phyloP scores from a whole-genome alignment of 208 protist genomes.

The Acanthamoeba healyi region DNA sequence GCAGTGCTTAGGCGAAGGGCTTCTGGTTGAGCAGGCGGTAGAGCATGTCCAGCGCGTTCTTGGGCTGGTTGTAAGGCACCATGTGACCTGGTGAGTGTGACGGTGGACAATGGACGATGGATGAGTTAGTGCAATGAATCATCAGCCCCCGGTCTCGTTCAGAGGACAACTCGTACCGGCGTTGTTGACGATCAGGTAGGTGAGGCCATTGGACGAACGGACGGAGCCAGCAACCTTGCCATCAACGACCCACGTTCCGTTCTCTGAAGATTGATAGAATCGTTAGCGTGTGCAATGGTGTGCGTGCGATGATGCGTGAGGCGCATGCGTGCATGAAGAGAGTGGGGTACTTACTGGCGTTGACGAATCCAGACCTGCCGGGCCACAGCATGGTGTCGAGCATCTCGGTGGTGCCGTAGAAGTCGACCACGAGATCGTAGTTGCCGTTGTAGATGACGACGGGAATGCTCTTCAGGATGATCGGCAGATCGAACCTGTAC shows the following conservation, averaged over 20 bases:
- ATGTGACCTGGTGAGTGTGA: conserved; percentile 20
- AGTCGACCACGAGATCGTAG: conserved; percentile 70
- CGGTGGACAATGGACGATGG: background rate
- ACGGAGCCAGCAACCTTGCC: conserved; percentile 53
- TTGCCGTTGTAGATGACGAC: conserved; percentile 71
- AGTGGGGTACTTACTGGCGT: background rate
- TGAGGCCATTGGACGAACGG: background rate
- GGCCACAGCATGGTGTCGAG: conserved; percentile 67
- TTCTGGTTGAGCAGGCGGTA: conserved; percentile 6
- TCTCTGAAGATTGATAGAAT: background rate
- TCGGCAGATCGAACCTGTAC: conserved; percentile 59
- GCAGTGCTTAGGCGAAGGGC: conserved; percentile 42
- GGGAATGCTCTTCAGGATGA: conserved; percentile 7
- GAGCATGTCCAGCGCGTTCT: conserved; percentile 64
- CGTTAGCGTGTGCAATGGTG: background rate
- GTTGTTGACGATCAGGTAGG: conserved; percentile 64
- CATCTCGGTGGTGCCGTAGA: conserved; percentile 66
- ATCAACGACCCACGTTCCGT: conserved; percentile 42
- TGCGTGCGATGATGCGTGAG: background rate
- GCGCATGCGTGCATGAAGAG: background rate
- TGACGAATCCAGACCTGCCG: conserved; percentile 43
- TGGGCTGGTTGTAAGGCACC: conserved; percentile 63
- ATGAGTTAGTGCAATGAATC: background rate
- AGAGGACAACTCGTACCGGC: background rate
- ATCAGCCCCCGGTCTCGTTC: too few species aligned